These are phyloP conservation scores for Pulicaria dysenterica DNA, from an alignment of 129 eudicot species.

Conservation along the genomic window DNA sequence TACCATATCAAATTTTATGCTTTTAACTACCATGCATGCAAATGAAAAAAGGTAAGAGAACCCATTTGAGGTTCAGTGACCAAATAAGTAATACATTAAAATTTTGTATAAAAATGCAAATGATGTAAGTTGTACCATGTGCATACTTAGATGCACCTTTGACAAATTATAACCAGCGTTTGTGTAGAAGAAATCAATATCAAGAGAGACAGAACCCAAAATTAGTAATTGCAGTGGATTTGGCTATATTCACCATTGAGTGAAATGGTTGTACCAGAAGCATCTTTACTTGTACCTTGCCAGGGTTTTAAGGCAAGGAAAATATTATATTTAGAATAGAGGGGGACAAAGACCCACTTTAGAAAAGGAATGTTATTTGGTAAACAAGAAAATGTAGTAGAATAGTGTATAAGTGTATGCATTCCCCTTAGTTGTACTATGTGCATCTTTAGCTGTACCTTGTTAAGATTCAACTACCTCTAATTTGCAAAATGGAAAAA, in stretches of 20 bases:
- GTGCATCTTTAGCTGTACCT: conserved; percentile 5
- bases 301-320: background rate
- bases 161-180: background rate
- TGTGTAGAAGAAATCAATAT: conserved; percentile 1
- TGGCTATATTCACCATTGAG: too few species aligned
- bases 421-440: conserved; percentile 10
- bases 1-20: background rate
- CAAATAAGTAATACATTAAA: background rate
- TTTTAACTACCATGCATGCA: background rate
- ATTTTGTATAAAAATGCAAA: background rate
- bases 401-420: background rate
- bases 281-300: conserved; percentile 9
- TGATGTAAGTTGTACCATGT: conserved; percentile 5
- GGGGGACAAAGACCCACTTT: background rate
- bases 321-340: background rate
- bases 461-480: conserved; percentile 13
- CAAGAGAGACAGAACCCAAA: conserved; percentile 1
- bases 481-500: conserved; percentile 14
- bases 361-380: background rate
- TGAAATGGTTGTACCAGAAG: conserved; percentile 3
- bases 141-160: background rate
- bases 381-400: background rate
- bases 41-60: background rate
- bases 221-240: background rate
- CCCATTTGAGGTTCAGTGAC: background rate